Base-by-base conservation (phyloP, 106 monocot species). In the Allium cepa region DNA sequence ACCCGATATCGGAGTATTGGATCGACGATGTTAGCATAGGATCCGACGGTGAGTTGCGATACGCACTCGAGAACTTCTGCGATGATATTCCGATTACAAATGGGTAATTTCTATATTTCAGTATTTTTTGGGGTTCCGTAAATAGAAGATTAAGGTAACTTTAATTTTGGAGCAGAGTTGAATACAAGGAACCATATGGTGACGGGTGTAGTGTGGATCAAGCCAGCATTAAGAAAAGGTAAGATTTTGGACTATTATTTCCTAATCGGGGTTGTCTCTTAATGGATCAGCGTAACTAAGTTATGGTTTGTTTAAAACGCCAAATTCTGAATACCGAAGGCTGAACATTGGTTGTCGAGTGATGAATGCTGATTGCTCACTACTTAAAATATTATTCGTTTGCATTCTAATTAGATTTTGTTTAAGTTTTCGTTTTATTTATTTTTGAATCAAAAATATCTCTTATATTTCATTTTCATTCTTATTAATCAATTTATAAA, bases 41-140 rank as follows among this genome's bases (percentile, higher is more conserved):
- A 61, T 75, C 79, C 2, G 85, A 90, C 26, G 77, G 80, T 56
- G 85, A 90, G 70, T 68, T 85, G 53, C 74, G 75, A 47, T 77
- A 78, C 71, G 73, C 82, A 22, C 76, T 89, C 28, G 82, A 85
- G 71, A 79, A 73, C 17, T 78, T 78, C 72, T 73, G 64, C 46
- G 81, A 78, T n/a, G 81, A 78, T n/a, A 58, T 78, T 67, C 67
- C 69, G 0, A 73, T 75, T 13, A 17, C 73, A 11, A 26, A 76
- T 9, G 76, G 80, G 82, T 80, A 60, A 47, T 50, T 36, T 52
- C 8, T 49, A 53, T 36, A 71, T 50, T 72, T 26, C 26, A 17
- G 16, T 51, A 27, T 0, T 36, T 67, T 62, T 53, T 72, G 11
- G 13, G 15, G 1, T 15, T 60, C 9, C 17, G 11, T 60, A 17